Evolutionary conservation across 306 rosid genomes (phyloP).

Genomic region (Hippophae gyantsensis): DNA sequence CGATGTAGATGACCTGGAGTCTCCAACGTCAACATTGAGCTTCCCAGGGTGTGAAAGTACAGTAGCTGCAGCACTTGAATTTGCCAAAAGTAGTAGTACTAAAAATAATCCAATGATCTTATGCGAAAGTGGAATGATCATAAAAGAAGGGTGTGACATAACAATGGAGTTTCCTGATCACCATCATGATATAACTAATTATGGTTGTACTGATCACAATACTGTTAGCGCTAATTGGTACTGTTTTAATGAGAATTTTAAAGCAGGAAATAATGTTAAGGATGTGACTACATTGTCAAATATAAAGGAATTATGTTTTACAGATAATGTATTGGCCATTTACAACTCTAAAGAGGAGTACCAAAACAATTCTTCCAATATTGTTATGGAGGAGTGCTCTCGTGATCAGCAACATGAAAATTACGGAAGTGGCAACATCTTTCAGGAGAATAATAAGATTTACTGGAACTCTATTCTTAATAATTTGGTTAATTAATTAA

Average conservation of each 20-base stretch:
- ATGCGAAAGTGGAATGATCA: too few species aligned
- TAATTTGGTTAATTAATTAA: not conserved
- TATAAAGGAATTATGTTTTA: conserved; percentile 47
- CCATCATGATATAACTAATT: too few species aligned
- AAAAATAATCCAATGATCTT: too few species aligned
- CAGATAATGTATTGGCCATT: conserved; percentile 18
- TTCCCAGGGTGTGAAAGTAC: conserved; percentile 29
- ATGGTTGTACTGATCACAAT: too few species aligned
- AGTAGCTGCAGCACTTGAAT: not conserved
- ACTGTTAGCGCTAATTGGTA: too few species aligned
- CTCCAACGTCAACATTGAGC: conserved; percentile 77
- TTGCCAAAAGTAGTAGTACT: not conserved
- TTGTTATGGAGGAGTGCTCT: conserved; percentile 22
- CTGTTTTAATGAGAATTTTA: too few species aligned
- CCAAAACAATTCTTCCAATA: too few species aligned
- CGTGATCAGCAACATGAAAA: conserved; percentile 7
- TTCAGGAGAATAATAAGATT: conserved; percentile 80
- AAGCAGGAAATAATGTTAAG: too few species aligned
- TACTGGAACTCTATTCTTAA: conserved; percentile 84
- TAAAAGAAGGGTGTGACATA: too few species aligned
- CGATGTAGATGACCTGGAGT: conserved; percentile 49
- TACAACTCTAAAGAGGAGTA: too few species aligned
- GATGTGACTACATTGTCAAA: not conserved
- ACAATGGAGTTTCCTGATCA: too few species aligned
- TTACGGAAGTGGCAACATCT: conserved; percentile 14